A percentile compares a stretch with the other conserved stretches of the same genome.
Conservation (phyloP, 805 yeast species). For the Teunomyces cretensis region DNA sequence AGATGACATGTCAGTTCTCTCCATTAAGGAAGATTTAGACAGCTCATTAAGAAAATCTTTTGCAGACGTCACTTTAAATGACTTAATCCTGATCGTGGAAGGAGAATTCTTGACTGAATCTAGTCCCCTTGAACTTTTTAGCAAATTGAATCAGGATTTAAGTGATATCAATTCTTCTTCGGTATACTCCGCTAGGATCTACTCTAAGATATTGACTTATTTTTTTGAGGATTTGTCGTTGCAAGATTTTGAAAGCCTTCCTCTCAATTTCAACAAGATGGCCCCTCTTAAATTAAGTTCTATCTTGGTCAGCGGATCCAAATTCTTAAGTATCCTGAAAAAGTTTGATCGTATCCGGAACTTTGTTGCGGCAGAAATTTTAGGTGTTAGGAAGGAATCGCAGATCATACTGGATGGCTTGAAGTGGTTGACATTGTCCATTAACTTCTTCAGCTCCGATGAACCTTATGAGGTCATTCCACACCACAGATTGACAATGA, state of each 20-base stretch:
- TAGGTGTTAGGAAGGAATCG: constrained; percentile 47
- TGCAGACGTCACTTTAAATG: neutral
- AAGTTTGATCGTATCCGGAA: constrained; percentile 56
- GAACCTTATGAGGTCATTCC: constrained; percentile 49
- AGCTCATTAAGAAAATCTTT: neutral
- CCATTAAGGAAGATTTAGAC: neutral
- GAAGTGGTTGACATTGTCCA: constrained; percentile 47
- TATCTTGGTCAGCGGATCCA: constrained; percentile 31
- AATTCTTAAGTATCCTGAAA: constrained; percentile 33
- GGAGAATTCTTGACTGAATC: neutral
- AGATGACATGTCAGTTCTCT: constrained; percentile 1
- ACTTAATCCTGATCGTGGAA: constrained; percentile 1
- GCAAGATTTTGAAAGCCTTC: constrained; percentile 17
- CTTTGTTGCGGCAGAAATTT: constrained; percentile 60
- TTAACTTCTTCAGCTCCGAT: constrained; percentile 34
- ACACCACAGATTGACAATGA: constrained; percentile 63
- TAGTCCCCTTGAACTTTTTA: neutral
- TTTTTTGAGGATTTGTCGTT: constrained; percentile 15
- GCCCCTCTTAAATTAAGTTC: constrained; percentile 32
- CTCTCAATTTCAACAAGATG: constrained; percentile 30
- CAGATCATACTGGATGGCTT: constrained; percentile 47
- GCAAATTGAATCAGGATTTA: neutral
- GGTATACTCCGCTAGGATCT: constrained; percentile 11
- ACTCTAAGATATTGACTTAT: constrained; percentile 6
- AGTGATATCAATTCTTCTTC: neutral